phyloP scores from a whole-genome alignment of 2,329 filamentous ascomycete species.

The Nigrospora osmanthi region DNA sequence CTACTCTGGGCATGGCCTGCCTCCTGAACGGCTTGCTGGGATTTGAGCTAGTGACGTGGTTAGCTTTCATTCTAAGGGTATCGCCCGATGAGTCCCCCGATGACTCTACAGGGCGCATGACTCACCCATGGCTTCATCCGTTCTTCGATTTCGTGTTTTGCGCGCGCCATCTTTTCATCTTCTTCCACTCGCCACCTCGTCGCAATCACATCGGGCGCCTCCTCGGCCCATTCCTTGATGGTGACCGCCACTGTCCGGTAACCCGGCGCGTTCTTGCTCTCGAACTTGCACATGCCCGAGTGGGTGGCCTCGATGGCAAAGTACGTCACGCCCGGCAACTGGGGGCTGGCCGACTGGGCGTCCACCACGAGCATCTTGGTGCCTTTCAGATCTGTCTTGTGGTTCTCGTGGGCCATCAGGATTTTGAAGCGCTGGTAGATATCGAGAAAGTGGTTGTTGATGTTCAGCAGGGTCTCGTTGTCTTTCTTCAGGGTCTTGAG shows the following conservation, averaged over 20 bases:
- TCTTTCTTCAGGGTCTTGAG: constrained; percentile 65
- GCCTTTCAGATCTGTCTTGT: constrained; percentile 61
- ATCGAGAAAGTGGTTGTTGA: constrained; percentile 66
- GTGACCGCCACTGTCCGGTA: constrained; percentile 46
- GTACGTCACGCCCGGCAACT: constrained; percentile 60
- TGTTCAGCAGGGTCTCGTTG: constrained; percentile 66
- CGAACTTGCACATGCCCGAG: constrained; percentile 31
- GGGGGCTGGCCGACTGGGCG: constrained; percentile 59
- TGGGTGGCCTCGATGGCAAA: constrained; percentile 50
- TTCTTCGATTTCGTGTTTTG: constrained; percentile 37
- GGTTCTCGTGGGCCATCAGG: constrained; percentile 70
- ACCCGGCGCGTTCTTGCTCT: constrained; percentile 54
- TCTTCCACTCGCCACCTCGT: constrained; percentile 55
- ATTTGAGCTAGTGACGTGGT: constrained; percentile 14
- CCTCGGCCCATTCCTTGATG: constrained; percentile 42
- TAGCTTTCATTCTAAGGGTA: constrained; percentile 5
- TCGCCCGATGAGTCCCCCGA: neutral
- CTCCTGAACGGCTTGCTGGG: constrained; percentile 15
- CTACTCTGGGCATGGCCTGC: constrained; percentile 17
- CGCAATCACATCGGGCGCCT: constrained; percentile 45
- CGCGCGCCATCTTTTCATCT: constrained; percentile 37
- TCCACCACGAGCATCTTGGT: constrained; percentile 61
- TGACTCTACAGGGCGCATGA: neutral
- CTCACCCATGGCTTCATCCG: constrained; percentile 31
- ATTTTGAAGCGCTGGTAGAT: constrained; percentile 64